phyloP scores from a whole-genome alignment of 164 flowering plant genomes.

The Aristolochia contorta region DNA sequence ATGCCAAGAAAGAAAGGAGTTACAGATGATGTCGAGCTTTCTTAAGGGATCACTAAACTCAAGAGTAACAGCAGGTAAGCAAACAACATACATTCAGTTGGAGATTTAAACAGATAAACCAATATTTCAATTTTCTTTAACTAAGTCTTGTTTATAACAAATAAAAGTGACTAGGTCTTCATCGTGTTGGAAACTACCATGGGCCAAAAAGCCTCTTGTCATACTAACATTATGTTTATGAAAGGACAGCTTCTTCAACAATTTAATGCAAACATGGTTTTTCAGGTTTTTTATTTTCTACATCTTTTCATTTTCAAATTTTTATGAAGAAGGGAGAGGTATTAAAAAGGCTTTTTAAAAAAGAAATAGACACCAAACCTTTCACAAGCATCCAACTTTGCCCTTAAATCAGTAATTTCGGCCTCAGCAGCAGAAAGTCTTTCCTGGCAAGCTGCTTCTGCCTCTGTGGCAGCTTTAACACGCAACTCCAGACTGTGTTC shows the following conservation, averaged over 20 bases:
- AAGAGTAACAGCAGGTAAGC: not conserved
- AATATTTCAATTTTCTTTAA: not conserved
- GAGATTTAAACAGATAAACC: not conserved
- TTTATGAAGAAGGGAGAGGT: not conserved
- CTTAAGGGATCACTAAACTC: not conserved
- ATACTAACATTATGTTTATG: not conserved
- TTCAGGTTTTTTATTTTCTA: not conserved
- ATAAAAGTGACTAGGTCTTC: no score
- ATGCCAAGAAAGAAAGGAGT: not conserved
- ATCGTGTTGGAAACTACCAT: not conserved
- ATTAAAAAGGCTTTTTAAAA: not conserved
- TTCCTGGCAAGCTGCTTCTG: conserved; percentile 81
- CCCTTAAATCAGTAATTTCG: conserved; percentile 74
- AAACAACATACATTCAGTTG: not conserved
- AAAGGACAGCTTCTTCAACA: no score
- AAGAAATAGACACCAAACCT: conserved; percentile 33
- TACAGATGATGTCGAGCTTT: not conserved
- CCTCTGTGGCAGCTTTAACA: conserved; percentile 92
- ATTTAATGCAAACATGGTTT: not conserved
- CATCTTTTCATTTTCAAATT: not conserved
- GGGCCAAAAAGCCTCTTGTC: not conserved
- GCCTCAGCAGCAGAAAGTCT: conserved; percentile 80
- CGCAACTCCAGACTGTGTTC: conserved; percentile 88
- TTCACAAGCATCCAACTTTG: conserved; percentile 67
- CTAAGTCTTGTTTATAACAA: no score